Evolutionary conservation across 495 filamentous ascomycete genomes (phyloP), one percentile per base, ranked within the genome.

Genomic region (Tuber aestivum): DNA sequence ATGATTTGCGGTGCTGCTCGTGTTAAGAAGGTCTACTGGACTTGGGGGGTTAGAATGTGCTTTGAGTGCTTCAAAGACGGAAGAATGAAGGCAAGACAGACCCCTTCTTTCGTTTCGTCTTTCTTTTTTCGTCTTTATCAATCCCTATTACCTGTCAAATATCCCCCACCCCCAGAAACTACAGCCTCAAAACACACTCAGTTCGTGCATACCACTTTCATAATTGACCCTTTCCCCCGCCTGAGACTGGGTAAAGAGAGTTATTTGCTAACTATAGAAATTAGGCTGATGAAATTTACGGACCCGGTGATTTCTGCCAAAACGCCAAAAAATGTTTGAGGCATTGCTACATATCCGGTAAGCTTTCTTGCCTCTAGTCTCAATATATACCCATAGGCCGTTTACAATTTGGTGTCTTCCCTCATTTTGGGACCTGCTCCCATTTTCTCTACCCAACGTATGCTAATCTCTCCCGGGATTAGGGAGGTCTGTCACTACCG

Each of bases 321-420:
- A 69, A 72, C 72, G 78, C 78, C 10, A 40, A 75, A 71, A 70
- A 73, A 23, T 79, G 78, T 50, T 72, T 79, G 73, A 79, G 78
- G 70, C 78, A 79, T 79, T 79, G 78, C 73, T 79, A 75, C 41
- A 77, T 79, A 35, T 79, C 78, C 50, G 78, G 78, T 79, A 72
- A 50, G 70, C 27, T 61, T 32, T 18, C 35, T 50, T 41, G 35
- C 50, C 45, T 69, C 40, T 18, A 23, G 32, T 41, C 41, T 48
- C 70, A 18, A 38, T 50, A 38, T 35, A 70, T 68, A 41, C 48
- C 48, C 75, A 41, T 56, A 42, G 61, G 56, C 61, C 75, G 71
- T 71, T 69, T 75, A 72, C 70, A 38, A 45, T 41, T 48, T 44
- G 18, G 61, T 20, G 27, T 41, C 32, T 41, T 50, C 18, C 41